Conservation (phyloP, 139 green algal species). For the Haematococcus lacustris region DNA sequence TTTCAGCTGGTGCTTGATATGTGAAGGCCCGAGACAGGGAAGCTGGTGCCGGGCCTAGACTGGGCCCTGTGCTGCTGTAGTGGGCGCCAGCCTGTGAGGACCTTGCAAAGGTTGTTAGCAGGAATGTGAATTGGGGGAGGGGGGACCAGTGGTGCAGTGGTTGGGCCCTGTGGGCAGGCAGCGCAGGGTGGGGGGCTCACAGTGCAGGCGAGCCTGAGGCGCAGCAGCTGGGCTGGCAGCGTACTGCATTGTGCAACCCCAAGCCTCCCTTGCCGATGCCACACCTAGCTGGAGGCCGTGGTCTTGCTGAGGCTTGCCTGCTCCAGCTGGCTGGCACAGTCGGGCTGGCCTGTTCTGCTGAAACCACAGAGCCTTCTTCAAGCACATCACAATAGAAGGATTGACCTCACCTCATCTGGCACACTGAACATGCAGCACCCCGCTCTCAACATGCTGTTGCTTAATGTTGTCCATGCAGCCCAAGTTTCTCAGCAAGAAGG, state of each 20-base stretch:
- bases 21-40: too few relatives aligned
- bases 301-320: neutral
- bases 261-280: neutral
- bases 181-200: too few relatives aligned
- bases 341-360: neutral
- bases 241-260: neutral
- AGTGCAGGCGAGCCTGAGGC: too few relatives aligned
- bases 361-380: neutral
- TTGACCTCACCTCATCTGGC: neutral
- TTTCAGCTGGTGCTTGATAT: too few relatives aligned
- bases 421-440: neutral
- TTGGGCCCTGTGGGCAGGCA: too few relatives aligned
- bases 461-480: slow-evolving; percentile 37
- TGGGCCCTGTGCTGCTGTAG: too few relatives aligned
- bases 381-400: neutral
- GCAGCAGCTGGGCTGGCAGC: too few relatives aligned
- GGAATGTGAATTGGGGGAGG: too few relatives aligned
- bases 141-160: too few relatives aligned
- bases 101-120: too few relatives aligned
- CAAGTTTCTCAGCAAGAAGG: slow-evolving; percentile 83
- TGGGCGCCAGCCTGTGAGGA: too few relatives aligned
- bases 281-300: neutral
- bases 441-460: neutral
- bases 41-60: too few relatives aligned
- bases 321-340: neutral